phyloP scores from a whole-genome alignment of 1,284 basidiomycete species.

The Microbotryum silenes-acaulis region DNA sequence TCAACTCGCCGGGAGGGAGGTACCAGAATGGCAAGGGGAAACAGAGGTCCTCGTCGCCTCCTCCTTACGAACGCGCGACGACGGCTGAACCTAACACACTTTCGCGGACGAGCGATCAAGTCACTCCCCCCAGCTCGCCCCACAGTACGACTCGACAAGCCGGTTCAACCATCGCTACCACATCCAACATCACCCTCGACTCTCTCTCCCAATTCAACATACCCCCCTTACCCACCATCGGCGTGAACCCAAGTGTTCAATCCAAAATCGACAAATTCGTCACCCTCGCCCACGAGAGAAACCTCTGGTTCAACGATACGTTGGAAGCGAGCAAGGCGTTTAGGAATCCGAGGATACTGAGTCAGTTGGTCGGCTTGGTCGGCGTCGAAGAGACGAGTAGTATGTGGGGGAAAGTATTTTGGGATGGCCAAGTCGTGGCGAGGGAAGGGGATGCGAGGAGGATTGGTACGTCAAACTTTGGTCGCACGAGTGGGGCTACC shows the following conservation, averaged over 20 bases:
- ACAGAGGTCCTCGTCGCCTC: constrained; percentile 16
- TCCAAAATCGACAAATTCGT: constrained; percentile 70
- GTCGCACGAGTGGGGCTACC: not conserved
- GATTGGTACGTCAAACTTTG: constrained; percentile 60
- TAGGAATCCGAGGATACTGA: constrained; percentile 87
- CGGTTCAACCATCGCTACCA: not conserved
- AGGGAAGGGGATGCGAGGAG: constrained; percentile 39
- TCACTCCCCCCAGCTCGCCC: not conserved
- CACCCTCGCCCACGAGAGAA: constrained; percentile 54
- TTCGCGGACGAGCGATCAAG: not conserved
- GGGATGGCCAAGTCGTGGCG: constrained; percentile 47
- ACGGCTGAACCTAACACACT: not conserved
- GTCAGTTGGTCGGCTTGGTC: constrained; percentile 74
- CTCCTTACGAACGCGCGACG: constrained; percentile 3
- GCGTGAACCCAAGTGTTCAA: constrained; percentile 42
- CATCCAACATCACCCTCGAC: not conserved
- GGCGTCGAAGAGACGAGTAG: constrained; percentile 76
- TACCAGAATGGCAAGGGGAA: constrained; percentile 3
- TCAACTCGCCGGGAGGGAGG: not conserved
- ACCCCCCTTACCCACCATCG: not conserved
- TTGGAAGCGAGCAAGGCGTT: constrained; percentile 83
- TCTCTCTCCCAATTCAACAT: not conserved
- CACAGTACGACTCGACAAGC: too few species aligned
- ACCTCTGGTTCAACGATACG: constrained; percentile 85
- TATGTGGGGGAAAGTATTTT: constrained; percentile 62